Base-by-base conservation (phyloP, 1,284 basidiomycete species). In the Cerioporus squamosus region DNA sequence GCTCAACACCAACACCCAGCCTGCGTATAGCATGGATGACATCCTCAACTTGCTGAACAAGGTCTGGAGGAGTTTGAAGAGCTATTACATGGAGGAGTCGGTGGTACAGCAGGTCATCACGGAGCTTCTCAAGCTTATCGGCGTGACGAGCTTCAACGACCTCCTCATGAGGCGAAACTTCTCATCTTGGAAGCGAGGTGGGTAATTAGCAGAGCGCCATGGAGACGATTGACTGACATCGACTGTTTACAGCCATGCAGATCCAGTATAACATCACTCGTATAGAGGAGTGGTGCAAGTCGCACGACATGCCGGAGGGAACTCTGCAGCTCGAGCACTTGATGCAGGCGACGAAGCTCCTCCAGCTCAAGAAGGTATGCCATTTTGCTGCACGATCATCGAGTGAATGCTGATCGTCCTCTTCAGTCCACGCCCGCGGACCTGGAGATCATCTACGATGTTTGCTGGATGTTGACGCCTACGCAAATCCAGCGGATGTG, bases 401-500 rank as follows among this genome's bases (percentile, higher is more conserved):
- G 12, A 7, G n/a, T 22, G 8, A n/a, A 29, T 33, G 12, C 48
- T 36, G 39, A 45, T 10, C 1, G 67, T 43, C 65, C 47, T 31
- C 59, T 57, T 31, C 52, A 96, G 94, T 90, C 94, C 8, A 94
- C 94, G 1, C 82, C 93, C 40, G 89, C 90, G 24, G 95, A 98
- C 73, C 97, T 98, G 64, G 95, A 99, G 75, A 98, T 99, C 68
- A 97, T 98, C 68, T 99, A 98, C 72, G 93, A 97, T 72, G 97
- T 99, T 55, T 99, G 96, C 82, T 99, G 97, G 97, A 99, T 99
- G 90, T 82, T 99, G 53, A 98, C 95, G 59, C 97, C 97, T 0
- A 97, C 97, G 72, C 97, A 99, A 76, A 99, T 99, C 68, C 97
- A 99, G 79, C 93, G 97, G 71, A 94, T 98, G 85, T 97, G 97